Evolutionary conservation across 305 asterid genomes (phyloP), one percentile per base, ranked within the genome.

Genomic region (Solanum hybrid): DNA sequence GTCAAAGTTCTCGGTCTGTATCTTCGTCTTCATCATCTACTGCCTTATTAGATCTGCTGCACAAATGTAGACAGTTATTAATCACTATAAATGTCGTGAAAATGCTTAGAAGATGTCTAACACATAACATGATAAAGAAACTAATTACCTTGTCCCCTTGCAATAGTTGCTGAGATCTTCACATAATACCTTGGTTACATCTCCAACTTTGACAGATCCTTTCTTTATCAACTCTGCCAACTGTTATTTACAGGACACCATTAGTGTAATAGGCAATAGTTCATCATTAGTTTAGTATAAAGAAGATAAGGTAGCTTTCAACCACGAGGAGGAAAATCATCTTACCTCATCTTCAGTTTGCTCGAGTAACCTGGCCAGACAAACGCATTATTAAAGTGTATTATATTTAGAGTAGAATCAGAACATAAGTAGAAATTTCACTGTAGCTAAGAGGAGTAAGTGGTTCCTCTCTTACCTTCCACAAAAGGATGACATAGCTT

Each of bases 291-390:
- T 37, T 1, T 46, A 26, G 78, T 51, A 87, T 38, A 37, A 35
- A 72, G 69, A 87, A 5, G 72, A 77, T 29, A 14, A 20, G 22
- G 64, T 46, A 51, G 51, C 42, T 35, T 22, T 32, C 42, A 88
- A 76, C n/a, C 37, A 32, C 14, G 89, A 76, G 73, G n/a, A 82
- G 40, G 72, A 88, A 86, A 82, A 31, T 76, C 14, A 7, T 37
- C 72, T 91, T 86, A 96, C 98, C 96, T 95, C 97, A 92, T 96
- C 99, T 95, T 97, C 99, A 88, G 95, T 95, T 91, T 95, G 98
- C 92, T 97, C 99, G 3, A 97, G 99, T 93, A 97, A 95, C 96
- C 99, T 96, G 90, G 86, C 75, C 71, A 91, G 24, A 40, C 10
- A 89, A 84, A 22, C 86, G 4, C 88, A 64, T 77, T 89, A 78